Evolutionary conservation across 192 early-diverging fungal species (phyloP), one percentile per base, ranked within the genome.

Genomic region (Lobulomyces angularis): DNA sequence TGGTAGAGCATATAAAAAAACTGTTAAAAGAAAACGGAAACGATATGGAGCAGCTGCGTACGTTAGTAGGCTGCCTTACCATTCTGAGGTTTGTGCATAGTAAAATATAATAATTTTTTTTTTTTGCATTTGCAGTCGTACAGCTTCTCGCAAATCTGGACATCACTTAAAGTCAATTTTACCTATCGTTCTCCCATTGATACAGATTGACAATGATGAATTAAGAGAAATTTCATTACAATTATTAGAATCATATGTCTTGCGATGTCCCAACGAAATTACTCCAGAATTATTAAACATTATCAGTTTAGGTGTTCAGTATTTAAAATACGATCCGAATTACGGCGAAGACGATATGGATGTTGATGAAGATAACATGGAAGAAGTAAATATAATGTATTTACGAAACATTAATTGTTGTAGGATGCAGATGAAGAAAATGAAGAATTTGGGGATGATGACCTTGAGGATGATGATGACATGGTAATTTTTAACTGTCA

Each of bases 381-480:
- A 58, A 29, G 40, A 43, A 14, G 53, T 29, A 11, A 53, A 56
- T 56, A 64, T 65, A 22, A 58, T 51, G 19, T 64, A 69, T 20
- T 51, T 69, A 67, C 8, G 69, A 67, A 74, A 14, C 59, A 65
- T 18, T 75, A 71, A 11, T 77, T 67, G 11, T 70, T 77, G 0
- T 70, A 69, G 1, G 77, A 71, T 1, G 81, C 77, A 17, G 79
- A 76, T 7, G 80, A 77, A 16, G 76, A 77, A 24, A 43, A 36
- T 25, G 53, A 69, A 37, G 67, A 61, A 62, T 74, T 58, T 45
- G 69, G 50, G n/a, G 29, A 62, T 21, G 77, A 70, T 14, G 82
- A 82, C 39, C 86, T 82, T 57, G 84, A 82, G 4, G 88, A 91
- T 41, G 85, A 91, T 30, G 88, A 91, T 36, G 88, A 91, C 46